phyloP scores from a whole-genome alignment of 2,329 filamentous ascomycete species.

The Hypoxylon sp. region DNA sequence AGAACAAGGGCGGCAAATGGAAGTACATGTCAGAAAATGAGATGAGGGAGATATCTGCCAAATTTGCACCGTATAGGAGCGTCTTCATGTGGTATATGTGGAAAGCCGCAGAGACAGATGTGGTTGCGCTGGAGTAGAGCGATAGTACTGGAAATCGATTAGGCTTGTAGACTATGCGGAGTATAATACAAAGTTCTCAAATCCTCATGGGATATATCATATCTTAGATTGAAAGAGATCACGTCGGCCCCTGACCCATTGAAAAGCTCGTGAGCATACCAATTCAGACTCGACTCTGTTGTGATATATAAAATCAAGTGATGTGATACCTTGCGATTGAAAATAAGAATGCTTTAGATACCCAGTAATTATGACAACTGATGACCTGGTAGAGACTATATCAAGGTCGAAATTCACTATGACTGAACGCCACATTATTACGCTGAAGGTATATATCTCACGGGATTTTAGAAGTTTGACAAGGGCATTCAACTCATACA shows the following conservation, averaged over 20 bases:
- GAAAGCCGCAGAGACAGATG: conserved; percentile 84
- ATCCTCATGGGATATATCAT: background rate
- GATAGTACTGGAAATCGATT: background rate
- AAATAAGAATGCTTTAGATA: background rate
- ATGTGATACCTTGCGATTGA: background rate
- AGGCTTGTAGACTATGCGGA: background rate
- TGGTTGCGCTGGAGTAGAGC: conserved; percentile 70
- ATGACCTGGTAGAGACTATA: background rate
- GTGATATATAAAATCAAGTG: background rate
- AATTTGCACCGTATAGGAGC: conserved; percentile 88
- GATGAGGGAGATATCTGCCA: conserved; percentile 85
- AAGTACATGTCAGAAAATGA: conserved; percentile 98
- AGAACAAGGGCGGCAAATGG: conserved; percentile 85
- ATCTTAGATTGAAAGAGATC: background rate
- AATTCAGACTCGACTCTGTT: background rate
- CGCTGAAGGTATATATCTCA: background rate
- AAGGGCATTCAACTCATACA: background rate
- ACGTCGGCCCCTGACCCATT: background rate
- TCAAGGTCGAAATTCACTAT: background rate
- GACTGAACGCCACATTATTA: background rate
- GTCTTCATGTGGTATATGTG: conserved; percentile 99
- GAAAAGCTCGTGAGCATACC: background rate
- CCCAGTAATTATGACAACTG: background rate
- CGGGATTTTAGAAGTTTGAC: background rate
- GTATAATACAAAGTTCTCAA: background rate